Evolutionary conservation across 1,139 yeast genomes (phyloP).

Genomic region (Meyerozyma athensensis): DNA sequence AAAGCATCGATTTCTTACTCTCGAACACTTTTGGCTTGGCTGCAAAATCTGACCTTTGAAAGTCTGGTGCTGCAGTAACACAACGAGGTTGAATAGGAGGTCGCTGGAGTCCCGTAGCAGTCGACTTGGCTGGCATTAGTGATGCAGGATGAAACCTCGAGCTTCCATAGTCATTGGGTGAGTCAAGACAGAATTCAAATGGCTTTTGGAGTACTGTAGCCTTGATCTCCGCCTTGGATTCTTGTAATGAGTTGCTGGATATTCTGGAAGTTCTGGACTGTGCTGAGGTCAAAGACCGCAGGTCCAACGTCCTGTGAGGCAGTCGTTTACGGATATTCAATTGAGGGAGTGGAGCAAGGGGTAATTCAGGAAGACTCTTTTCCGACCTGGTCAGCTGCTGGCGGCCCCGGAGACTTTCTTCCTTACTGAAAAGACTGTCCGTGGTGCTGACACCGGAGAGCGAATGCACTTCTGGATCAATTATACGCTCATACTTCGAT

Average conservation of each 20-base stretch:
- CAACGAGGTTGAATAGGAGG: constrained; percentile 3
- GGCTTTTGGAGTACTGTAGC: constrained; percentile 26
- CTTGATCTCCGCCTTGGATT: constrained; percentile 17
- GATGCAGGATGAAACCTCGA: constrained; percentile 21
- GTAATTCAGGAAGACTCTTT: constrained; percentile 3
- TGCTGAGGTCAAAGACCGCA: not conserved
- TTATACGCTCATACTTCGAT: not conserved
- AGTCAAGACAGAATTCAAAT: constrained; percentile 30
- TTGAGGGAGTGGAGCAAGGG: constrained; percentile 1
- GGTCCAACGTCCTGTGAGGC: not conserved
- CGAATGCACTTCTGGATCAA: not conserved
- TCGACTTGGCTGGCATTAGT: constrained; percentile 10
- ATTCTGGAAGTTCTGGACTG: not conserved
- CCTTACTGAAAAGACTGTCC: constrained; percentile 2
- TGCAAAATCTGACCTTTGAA: not conserved
- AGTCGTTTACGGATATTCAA: not conserved
- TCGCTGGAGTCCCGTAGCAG: not conserved
- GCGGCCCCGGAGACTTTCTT: not conserved
- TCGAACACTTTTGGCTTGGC: not conserved
- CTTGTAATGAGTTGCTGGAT: constrained; percentile 3
- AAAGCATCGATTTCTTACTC: constrained; percentile 4
- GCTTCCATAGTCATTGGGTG: constrained; percentile 26
- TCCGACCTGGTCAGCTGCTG: not conserved
- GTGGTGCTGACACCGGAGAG: not conserved
- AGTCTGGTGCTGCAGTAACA: constrained; percentile 4